Evolutionary conservation across 2,329 filamentous ascomycete species (phyloP).

Genomic region (Cryphonectria radicalis): DNA sequence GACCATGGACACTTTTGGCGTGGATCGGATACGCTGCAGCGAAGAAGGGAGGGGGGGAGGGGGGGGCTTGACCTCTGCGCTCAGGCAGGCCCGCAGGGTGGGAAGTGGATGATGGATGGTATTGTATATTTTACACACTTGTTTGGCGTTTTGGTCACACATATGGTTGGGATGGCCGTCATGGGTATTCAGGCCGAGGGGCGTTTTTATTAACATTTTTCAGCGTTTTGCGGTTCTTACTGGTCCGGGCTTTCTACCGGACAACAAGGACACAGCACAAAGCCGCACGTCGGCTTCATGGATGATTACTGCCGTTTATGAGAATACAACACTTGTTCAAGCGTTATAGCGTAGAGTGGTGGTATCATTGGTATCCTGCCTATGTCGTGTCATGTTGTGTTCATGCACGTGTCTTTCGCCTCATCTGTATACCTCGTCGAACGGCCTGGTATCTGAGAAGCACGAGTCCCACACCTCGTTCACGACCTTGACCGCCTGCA

Average conservation of each 20-base stretch:
- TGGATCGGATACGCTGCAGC: neutral
- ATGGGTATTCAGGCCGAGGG: conserved; percentile 14
- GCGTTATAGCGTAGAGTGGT: conserved; percentile 24
- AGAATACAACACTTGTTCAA: conserved; percentile 22
- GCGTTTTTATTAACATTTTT: conserved; percentile 20
- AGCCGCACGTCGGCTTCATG: conserved; percentile 3
- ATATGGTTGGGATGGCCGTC: neutral
- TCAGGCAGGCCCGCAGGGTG: neutral
- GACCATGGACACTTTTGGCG: conserved; percentile 21
- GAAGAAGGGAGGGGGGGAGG: too few relatives aligned
- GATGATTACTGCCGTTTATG: conserved; percentile 16
- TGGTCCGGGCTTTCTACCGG: neutral
- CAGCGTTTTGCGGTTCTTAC: conserved; percentile 18
- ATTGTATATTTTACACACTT: conserved; percentile 19
- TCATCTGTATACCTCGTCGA: conserved; percentile 93
- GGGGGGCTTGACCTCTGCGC: neutral
- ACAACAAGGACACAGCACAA: conserved; percentile 19
- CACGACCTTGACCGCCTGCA: conserved; percentile 83
- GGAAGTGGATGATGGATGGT: conserved; percentile 16
- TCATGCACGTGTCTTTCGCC: neutral
- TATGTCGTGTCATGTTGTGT: neutral
- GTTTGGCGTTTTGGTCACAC: conserved; percentile 25
- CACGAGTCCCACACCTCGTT: conserved; percentile 99
- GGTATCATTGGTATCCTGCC: conserved; percentile 27
- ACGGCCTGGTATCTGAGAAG: conserved; percentile 90